A percentile compares a stretch with the other conserved stretches of the same genome.
Conservation (phyloP, 2,329 filamentous ascomycete species). For the Ophiobolus disseminans region DNA sequence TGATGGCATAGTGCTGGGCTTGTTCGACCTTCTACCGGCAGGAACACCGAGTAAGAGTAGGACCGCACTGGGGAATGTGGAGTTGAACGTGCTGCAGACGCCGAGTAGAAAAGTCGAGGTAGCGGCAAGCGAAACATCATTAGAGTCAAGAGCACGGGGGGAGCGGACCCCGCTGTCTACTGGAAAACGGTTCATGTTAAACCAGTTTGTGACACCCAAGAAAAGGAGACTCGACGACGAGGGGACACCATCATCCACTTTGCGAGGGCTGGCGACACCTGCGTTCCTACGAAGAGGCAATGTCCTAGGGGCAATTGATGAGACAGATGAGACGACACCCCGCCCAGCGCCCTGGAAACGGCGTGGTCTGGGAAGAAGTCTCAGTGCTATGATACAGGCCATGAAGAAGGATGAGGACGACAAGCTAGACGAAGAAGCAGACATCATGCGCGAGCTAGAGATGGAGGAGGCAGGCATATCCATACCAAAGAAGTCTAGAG, state of each 20-base stretch:
- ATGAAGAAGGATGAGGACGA: conserved; percentile 65
- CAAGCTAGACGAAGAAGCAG: conserved; percentile 72
- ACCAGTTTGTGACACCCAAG: conserved; percentile 69
- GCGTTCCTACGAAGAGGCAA: conserved; percentile 69
- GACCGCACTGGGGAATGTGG: conserved; percentile 38
- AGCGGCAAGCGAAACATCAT: conserved; percentile 34
- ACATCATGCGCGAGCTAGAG: conserved; percentile 76
- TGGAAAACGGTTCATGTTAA: conserved; percentile 67
- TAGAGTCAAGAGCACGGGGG: conserved; percentile 38
- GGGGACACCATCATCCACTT: conserved; percentile 42
- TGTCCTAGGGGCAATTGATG: conserved; percentile 61
- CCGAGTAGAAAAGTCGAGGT: conserved; percentile 45
- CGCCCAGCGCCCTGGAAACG: conserved; percentile 53
- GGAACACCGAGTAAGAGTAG: conserved; percentile 52
- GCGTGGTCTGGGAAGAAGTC: conserved; percentile 65
- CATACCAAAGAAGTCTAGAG: conserved; percentile 32
- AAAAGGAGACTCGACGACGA: conserved; percentile 53
- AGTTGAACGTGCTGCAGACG: conserved; percentile 47
- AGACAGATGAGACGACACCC: conserved; percentile 54
- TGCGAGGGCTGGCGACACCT: conserved; percentile 68
- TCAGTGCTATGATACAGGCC: conserved; percentile 77
- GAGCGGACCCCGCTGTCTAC: conserved; percentile 59
- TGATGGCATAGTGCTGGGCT: conserved; percentile 76
- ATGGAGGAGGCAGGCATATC: conserved; percentile 45
- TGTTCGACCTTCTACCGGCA: conserved; percentile 75